phyloP scores from a whole-genome alignment of 2,329 filamentous ascomycete species.

The Zymoseptoria passerinii region DNA sequence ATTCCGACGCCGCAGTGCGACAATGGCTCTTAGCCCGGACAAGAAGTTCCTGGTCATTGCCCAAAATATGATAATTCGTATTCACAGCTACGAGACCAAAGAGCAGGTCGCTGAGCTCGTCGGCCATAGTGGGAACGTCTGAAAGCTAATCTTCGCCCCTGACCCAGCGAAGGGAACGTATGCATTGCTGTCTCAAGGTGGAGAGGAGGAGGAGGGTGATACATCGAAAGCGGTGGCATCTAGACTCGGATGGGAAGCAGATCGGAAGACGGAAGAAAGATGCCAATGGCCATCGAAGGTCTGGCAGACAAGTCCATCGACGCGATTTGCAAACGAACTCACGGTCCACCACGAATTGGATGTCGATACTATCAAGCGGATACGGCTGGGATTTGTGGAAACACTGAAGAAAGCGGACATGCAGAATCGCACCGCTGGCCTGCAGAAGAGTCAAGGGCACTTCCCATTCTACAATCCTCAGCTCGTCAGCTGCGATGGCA shows the following conservation, averaged over 20 bases:
- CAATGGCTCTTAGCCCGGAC: slow-evolving; percentile 3
- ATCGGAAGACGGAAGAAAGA: slow-evolving; percentile 1
- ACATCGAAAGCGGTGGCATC: slow-evolving; percentile 3
- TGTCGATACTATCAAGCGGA: not conserved
- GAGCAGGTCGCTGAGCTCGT: slow-evolving; percentile 3
- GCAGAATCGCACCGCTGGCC: slow-evolving; percentile 1
- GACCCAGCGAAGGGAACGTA: slow-evolving; percentile 3
- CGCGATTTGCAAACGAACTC: slow-evolving; percentile 10
- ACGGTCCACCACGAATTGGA: slow-evolving; percentile 8
- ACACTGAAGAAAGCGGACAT: slow-evolving; percentile 7
- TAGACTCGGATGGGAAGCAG: slow-evolving; percentile 6
- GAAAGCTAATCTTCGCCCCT: slow-evolving; percentile 4
- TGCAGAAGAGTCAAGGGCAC: slow-evolving; percentile 3
- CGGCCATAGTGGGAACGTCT: slow-evolving; percentile 5
- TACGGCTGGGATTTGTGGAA: slow-evolving; percentile 3
- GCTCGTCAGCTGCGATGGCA: slow-evolving; percentile 4
- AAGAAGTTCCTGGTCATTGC: slow-evolving; percentile 1
- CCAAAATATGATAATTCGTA: slow-evolving; percentile 1
- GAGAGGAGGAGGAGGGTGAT: not conserved
- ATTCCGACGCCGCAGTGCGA: not conserved
- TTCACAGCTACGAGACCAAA: slow-evolving; percentile 1
- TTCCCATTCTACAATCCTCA: slow-evolving; percentile 7
- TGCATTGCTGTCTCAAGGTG: slow-evolving; percentile 6
- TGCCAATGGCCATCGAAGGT: slow-evolving; percentile 9
- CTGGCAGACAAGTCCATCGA: slow-evolving; percentile 9